These are phyloP conservation scores for Fraxinus ornus DNA, from an alignment of 305 asterid genomes.

Conservation along the genomic window DNA sequence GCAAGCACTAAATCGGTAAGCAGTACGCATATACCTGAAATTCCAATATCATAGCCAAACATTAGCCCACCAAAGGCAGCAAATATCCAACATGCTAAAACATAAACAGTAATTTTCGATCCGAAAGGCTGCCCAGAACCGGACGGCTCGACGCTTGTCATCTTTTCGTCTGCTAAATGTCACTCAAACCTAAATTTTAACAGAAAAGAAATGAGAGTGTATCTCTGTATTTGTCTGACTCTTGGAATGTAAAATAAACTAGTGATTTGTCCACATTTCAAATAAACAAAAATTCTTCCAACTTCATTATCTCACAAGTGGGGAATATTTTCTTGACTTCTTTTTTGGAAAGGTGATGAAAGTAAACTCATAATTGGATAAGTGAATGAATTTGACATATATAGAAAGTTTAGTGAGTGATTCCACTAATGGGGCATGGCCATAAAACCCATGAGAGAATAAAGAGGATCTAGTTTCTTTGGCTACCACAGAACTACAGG, in stretches of 20 bases:
- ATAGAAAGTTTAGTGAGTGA: neutral
- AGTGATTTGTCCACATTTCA: neutral
- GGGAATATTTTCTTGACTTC: neutral
- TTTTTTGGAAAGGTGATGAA: neutral
- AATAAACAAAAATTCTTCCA: neutral
- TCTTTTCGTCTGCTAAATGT: conserved; percentile 6
- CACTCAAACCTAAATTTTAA: neutral
- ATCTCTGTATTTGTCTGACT: neutral
- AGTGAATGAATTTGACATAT: neutral
- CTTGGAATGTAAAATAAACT: neutral
- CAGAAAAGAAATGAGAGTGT: neutral
- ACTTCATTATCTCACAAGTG: neutral
- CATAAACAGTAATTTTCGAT: neutral
- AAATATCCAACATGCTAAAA: neutral
- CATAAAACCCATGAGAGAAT: neutral
- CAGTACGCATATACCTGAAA: neutral
- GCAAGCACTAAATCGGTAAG: neutral
- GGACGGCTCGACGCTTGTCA: conserved; percentile 8
- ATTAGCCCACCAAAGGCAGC: neutral
- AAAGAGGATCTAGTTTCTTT: neutral
- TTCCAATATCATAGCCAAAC: neutral
- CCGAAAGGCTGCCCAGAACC: neutral
- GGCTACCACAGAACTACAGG: neutral
- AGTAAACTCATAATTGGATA: neutral
- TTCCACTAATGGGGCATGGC: neutral